Base-by-base conservation (phyloP, 2,329 filamentous ascomycete genomes). In the Monilinia fructigena region DNA sequence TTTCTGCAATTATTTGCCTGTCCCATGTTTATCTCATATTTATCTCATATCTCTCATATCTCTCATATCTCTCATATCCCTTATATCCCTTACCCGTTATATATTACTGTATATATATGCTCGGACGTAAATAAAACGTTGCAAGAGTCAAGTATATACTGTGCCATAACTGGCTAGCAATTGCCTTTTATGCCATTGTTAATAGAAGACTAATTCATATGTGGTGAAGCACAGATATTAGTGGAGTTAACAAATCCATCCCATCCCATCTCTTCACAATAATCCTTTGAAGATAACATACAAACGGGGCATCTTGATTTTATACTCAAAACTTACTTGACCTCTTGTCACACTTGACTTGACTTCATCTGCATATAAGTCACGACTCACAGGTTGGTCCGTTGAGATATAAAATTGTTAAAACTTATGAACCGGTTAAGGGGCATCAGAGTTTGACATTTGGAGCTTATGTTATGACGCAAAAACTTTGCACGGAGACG, bases 141-240 rank as follows among this genome's bases (percentile, higher is more conserved):
- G 23, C 35, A 10, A 56, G 10, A 48, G 47, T 48, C 47, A 48
- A 48, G 47, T 16, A 12, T 54, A 18, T 12, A 11, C 3, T 35
- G 5, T 35, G 10, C 12, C n/a, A 8, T 35, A 26, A n/a, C 18
- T 54, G 52, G 20, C 20, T 38, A 20, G 53, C 20, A 40, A 20
- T 38, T 48, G 35, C 23, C 42, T 20, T 28, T 60, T 35, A 28
- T 28, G 31, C 31, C 47, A 35, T 50, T 50, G 28, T 50, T 50
- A 20, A 60, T 60, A 60, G 31, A 60, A 35, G 45, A 26, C 42
- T 48, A 60, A 47, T 26, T 31, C 28, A 60, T 10, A 20, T 58
- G 40, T n/a, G 26, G 35, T 42, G 40, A 56, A 26, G 55, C 14
- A 28, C 55, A 56, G 14, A 56, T 55, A 2, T 42, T 55, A 26